Percentiles rank a stretch among this genome's conserved stretches.
phyloP scores from a whole-genome alignment of 2,329 filamentous ascomycete species.

The Cladophialophora psammophila region DNA sequence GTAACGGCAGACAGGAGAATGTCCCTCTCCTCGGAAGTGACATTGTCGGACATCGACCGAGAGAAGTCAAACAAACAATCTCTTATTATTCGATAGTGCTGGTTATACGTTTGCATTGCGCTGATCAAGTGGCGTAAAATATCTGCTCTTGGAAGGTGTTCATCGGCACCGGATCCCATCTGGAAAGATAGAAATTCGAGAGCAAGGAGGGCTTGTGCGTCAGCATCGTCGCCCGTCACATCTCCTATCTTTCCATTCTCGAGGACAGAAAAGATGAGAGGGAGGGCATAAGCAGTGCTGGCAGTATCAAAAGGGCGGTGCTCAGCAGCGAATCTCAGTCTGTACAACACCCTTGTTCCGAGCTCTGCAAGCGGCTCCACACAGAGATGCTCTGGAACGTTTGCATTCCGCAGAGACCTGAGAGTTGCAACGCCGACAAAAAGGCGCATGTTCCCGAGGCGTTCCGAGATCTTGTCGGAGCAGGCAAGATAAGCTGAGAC shows the following conservation, averaged over 20 bases:
- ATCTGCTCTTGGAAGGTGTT: constrained; percentile 76
- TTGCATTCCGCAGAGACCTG: constrained; percentile 75
- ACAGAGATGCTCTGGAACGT: constrained; percentile 74
- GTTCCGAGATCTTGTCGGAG: constrained; percentile 74
- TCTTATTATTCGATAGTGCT: constrained; percentile 94
- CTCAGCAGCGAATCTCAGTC: constrained; percentile 86
- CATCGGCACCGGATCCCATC: constrained; percentile 78
- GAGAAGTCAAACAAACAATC: constrained; percentile 89
- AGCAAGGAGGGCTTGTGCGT: constrained; percentile 87
- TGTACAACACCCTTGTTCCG: constrained; percentile 87
- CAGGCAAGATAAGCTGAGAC: constrained; percentile 81
- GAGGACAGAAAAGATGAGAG: constrained; percentile 80
- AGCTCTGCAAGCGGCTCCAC: constrained; percentile 83
- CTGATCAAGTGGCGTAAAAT: constrained; percentile 75
- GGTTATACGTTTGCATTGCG: constrained; percentile 86
- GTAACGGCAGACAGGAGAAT: constrained; percentile 80
- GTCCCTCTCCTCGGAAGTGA: constrained; percentile 73
- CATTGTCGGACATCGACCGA: constrained; percentile 82
- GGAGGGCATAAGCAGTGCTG: constrained; percentile 85
- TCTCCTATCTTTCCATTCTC: constrained; percentile 78
- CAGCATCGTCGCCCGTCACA: constrained; percentile 73
- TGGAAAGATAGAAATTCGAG: constrained; percentile 90
- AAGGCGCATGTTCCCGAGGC: constrained; percentile 76
- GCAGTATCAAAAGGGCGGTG: constrained; percentile 92
- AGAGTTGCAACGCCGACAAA: constrained; percentile 90